Percentiles rank a stretch among this genome's conserved stretches.
These are phyloP conservation scores for Ascoidea asiatica DNA, from an alignment of 805 yeast genomes.

Conservation along the genomic window DNA sequence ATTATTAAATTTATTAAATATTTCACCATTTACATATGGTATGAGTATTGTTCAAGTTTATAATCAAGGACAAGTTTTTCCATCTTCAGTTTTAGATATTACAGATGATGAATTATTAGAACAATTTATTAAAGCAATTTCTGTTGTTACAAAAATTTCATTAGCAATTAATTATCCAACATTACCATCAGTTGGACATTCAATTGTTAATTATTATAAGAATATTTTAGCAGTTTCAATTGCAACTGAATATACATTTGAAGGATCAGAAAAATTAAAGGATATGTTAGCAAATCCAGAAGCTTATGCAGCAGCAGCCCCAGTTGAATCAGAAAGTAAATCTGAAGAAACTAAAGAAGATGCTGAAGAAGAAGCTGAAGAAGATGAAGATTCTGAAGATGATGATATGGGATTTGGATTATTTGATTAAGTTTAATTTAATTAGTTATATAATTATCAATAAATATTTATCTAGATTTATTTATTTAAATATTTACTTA, in stretches of 20 bases:
- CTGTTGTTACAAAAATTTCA: slow-evolving; percentile 90
- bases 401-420: slow-evolving; percentile 89
- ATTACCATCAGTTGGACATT: slow-evolving; percentile 98
- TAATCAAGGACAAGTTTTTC: slow-evolving; percentile 98
- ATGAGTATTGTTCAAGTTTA: slow-evolving; percentile 91
- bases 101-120: slow-evolving; percentile 91
- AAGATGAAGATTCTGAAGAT: slow-evolving; percentile 30
- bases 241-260: slow-evolving; percentile 98
- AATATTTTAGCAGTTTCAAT: slow-evolving; percentile 93
- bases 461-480: too few relatives aligned
- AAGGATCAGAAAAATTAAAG: slow-evolving; percentile 97
- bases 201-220: slow-evolving; percentile 98
- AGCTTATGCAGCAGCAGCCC: slow-evolving; percentile 98
- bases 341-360: slow-evolving; percentile 46
- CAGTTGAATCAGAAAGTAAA: slow-evolving; percentile 80
- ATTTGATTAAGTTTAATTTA: slow-evolving; percentile 72
- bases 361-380: slow-evolving; percentile 62
- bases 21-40: slow-evolving; percentile 99
- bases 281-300: slow-evolving; percentile 99
- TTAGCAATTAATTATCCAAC: slow-evolving; percentile 99
- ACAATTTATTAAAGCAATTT: slow-evolving; percentile 87
- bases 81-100: slow-evolving; percentile 92
- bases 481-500: too few relatives aligned
- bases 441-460: too few relatives aligned
- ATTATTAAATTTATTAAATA: slow-evolving; percentile 97